These are phyloP conservation scores for Entomortierella lignicola DNA, from an alignment of 192 early-diverging fungal species.

Conservation along the genomic window DNA sequence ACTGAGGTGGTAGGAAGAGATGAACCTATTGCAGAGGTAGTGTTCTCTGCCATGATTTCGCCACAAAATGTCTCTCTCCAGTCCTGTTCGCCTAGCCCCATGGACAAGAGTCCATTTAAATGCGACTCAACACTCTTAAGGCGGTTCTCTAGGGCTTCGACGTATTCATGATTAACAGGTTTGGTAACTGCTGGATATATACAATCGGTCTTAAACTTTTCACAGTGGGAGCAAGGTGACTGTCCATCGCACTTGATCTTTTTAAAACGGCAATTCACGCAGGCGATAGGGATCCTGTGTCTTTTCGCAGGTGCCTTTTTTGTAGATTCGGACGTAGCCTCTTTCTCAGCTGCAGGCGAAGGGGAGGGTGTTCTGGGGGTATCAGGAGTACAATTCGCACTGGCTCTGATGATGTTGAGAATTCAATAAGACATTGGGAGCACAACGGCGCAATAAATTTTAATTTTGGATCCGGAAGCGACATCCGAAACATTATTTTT, in stretches of 20 bases:
- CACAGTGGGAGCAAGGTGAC: conserved; percentile 54
- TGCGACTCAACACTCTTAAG: conserved; percentile 41
- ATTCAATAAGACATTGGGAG: background rate
- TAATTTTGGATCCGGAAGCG: conserved; percentile 18
- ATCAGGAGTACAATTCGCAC: background rate
- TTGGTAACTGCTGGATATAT: conserved; percentile 44
- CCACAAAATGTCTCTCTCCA: too few species aligned
- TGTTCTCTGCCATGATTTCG: too few species aligned
- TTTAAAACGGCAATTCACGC: conserved; percentile 54
- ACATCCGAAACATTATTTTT: conserved; percentile 21
- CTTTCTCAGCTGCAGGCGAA: conserved; percentile 22
- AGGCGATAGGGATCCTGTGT: conserved; percentile 54
- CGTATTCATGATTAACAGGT: conserved; percentile 44
- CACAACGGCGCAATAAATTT: background rate
- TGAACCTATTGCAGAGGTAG: too few species aligned
- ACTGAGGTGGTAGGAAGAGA: too few species aligned
- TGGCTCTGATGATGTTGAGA: background rate
- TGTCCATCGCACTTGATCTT: conserved; percentile 60
- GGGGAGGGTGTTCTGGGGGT: background rate
- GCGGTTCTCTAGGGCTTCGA: conserved; percentile 41
- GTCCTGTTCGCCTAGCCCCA: background rate
- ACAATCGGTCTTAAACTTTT: conserved; percentile 29
- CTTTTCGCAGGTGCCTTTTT: conserved; percentile 24
- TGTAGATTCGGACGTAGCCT: background rate
- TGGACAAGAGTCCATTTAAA: conserved; percentile 18